Base-by-base conservation (phyloP, 768 basidiomycete species). In the Grammothele lineata region DNA sequence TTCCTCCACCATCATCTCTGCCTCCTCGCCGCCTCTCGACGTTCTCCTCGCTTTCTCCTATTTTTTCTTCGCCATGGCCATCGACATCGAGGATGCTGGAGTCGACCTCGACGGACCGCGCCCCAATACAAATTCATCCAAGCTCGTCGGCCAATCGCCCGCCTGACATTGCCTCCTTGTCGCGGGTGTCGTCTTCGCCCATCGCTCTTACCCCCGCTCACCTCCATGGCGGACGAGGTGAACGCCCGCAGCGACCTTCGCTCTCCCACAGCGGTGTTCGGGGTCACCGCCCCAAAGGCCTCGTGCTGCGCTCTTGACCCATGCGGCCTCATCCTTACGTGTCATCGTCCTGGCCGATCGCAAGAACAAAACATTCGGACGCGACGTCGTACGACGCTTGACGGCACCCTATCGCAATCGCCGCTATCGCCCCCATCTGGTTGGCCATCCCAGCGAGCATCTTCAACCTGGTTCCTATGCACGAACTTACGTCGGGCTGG, bases 1-100 rank as follows among this genome's bases (percentile, higher is more conserved):
- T 47, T 27, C 8, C 27, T 30, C 43, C 32, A 37, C 56, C 51
- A 40, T 42, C 56, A 57, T 52, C 56, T 26, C 48, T 51, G 33
- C 9, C n/a, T 37, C 1, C 40, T 48, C 33, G 37, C 48, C 14
- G n/a, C 30, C 37, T 43, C 45, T 9, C 45, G 40, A 21, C 10
- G 22, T 18, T 33, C 34, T 4, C 10, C 27, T 4, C 22, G 2
- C 23, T 9, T 33, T 19, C 23, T 30, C 17, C 27, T n/a, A 10
- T 30, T 18, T 19, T 27, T 17, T 10, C 24, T n/a, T 3, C 4
- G 26, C 15, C 12, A 15, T 21, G 5, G 23, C 5, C 15, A 17
- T 17, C 35, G 11, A 36, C 35, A 37, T 6, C 18, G 35, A 9
- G 35, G 11, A 18, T 12, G 1, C 35, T 30, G 8, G 7, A 7